Conservation (phyloP, 192 early-diverging fungal genomes). For the Umbelopsis sp. region DNA sequence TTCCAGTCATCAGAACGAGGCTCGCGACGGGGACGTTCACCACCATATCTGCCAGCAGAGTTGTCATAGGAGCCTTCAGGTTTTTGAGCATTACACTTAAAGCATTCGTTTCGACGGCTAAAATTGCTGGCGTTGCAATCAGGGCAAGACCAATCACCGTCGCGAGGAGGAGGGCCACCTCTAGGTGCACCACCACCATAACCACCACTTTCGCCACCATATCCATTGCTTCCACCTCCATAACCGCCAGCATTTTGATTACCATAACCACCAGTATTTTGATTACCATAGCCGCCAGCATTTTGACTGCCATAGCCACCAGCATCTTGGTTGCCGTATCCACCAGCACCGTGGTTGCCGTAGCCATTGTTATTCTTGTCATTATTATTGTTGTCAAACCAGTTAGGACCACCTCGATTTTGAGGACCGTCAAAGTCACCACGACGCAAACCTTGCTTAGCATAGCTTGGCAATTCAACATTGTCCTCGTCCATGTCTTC, state of each 20-base stretch:
- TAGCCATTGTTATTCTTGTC: background rate
- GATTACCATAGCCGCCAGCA: conserved; percentile 16
- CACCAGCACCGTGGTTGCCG: background rate
- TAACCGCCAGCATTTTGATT: background rate
- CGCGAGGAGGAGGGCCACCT: conserved; percentile 17
- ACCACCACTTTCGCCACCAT: background rate
- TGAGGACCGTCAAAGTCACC: conserved; percentile 22
- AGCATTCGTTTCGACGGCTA: conserved; percentile 30
- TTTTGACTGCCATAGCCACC: background rate
- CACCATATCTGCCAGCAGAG: conserved; percentile 11
- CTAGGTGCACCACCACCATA: conserved; percentile 17
- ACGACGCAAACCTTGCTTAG: conserved; percentile 35
- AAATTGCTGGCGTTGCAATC: conserved; percentile 28
- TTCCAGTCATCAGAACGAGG: conserved; percentile 38
- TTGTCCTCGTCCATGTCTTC: conserved; percentile 43
- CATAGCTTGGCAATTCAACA: conserved; percentile 36
- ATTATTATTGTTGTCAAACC: conserved; percentile 15
- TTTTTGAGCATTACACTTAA: conserved; percentile 26
- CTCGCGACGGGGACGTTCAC: conserved; percentile 28
- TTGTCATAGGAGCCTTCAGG: conserved; percentile 35
- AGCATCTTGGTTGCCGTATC: no score
- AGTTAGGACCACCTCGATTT: conserved; percentile 25
- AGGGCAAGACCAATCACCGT: conserved; percentile 35
- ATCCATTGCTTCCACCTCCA: background rate
- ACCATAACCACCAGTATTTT: background rate